These are phyloP conservation scores for Fonsecaea pedrosoi DNA, from an alignment of 2,329 filamentous ascomycete genomes.

Conservation along the genomic window DNA sequence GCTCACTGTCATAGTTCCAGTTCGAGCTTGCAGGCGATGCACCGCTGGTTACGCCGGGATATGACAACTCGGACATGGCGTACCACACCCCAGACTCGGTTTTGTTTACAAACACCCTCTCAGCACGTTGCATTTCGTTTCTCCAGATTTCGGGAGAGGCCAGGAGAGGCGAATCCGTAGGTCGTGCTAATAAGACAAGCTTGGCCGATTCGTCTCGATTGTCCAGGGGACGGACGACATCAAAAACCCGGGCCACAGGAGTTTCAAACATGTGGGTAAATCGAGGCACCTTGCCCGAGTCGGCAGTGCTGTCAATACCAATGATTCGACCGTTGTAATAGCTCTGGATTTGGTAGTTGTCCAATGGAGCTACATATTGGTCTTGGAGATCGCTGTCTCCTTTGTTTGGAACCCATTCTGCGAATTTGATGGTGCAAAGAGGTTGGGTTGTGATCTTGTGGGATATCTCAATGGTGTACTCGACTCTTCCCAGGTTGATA, in stretches of 20 bases:
- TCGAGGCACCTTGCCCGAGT: slow-evolving; percentile 46
- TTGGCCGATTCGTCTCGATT: slow-evolving; percentile 69
- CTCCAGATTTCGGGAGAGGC: slow-evolving; percentile 30
- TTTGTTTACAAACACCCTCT: slow-evolving; percentile 82
- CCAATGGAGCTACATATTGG: slow-evolving; percentile 80
- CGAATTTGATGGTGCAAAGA: slow-evolving; percentile 88
- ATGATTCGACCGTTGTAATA: slow-evolving; percentile 84
- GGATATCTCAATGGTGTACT: slow-evolving; percentile 88
- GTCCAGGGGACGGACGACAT: slow-evolving; percentile 77
- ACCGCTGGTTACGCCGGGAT: slow-evolving; percentile 81
- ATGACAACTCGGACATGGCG: slow-evolving; percentile 83
- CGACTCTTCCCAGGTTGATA: slow-evolving; percentile 81
- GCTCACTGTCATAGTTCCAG: slow-evolving; percentile 35
- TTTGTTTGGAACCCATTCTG: slow-evolving; percentile 94
- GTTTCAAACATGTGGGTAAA: slow-evolving; percentile 74
- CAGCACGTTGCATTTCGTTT: slow-evolving; percentile 57
- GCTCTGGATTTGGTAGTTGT: slow-evolving; percentile 87
- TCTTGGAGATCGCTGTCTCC: slow-evolving; percentile 84
- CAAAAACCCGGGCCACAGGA: slow-evolving; percentile 86
- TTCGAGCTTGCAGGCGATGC: slow-evolving; percentile 57
- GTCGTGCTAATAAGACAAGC: slow-evolving; percentile 85
- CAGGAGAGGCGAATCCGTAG: slow-evolving; percentile 64
- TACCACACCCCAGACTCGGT: slow-evolving; percentile 91
- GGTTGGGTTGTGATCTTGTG: slow-evolving; percentile 73
- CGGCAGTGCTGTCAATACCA: slow-evolving; percentile 72